These are phyloP conservation scores for Erodium maritimum DNA, from an alignment of 345 rosid species.

Conservation along the genomic window DNA sequence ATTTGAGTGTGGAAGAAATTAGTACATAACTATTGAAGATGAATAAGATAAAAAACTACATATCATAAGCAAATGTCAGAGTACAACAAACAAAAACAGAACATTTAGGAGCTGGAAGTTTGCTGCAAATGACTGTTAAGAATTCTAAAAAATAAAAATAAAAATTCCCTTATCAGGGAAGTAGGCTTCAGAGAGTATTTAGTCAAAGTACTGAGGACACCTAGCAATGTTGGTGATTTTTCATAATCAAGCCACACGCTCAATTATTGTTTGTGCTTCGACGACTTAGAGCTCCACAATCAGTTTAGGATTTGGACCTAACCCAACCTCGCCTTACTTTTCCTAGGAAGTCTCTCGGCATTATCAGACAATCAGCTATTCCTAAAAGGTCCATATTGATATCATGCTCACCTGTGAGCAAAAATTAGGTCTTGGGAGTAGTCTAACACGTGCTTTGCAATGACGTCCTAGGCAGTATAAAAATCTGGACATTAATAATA, in stretches of 20 bases:
- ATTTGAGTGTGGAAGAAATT: not conserved
- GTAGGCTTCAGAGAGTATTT: too few species aligned
- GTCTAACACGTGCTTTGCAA: constrained; percentile 46
- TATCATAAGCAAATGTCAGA: not conserved
- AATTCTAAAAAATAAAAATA: not conserved
- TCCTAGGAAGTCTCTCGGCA: not conserved
- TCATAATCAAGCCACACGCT: too few species aligned
- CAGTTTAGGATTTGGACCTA: not conserved
- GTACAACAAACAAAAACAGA: not conserved
- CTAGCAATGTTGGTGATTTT: too few species aligned
- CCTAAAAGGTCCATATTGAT: not conserved
- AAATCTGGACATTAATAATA: constrained; percentile 44
- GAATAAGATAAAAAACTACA: not conserved
- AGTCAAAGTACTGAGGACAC: too few species aligned
- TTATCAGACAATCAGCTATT: not conserved
- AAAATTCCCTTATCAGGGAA: not conserved
- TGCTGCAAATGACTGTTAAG: not conserved
- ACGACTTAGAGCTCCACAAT: constrained; percentile 1
- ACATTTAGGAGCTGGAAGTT: not conserved
- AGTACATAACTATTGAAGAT: not conserved
- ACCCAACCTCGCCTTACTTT: constrained; percentile 4
- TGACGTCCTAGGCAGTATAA: constrained; percentile 90
- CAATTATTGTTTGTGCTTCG: not conserved
- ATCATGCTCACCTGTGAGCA: constrained; percentile 50
- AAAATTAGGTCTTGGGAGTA: constrained; percentile 42